Conservation (phyloP, 1,284 basidiomycete species). For the Termitomyces sp. region DNA sequence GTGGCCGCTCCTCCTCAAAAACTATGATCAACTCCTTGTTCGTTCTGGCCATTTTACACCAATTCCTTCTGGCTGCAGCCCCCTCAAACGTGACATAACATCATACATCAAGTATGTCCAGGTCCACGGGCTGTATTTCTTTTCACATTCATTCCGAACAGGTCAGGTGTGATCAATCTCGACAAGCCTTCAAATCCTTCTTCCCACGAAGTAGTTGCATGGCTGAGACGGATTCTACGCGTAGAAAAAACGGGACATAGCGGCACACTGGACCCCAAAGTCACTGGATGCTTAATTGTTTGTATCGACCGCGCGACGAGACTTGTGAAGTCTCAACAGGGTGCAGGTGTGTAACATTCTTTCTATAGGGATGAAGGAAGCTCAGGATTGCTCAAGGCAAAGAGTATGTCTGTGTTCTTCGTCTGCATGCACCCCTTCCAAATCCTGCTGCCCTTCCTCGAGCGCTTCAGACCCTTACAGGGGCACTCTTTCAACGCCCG, state of each 20-base stretch:
- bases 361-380: constrained; percentile 10
- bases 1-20: constrained; percentile 98
- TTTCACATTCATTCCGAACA: constrained; percentile 26
- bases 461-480: constrained; percentile 94
- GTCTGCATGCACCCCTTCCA: constrained; percentile 81
- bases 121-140: constrained; percentile 1
- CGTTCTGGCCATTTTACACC: constrained; percentile 98
- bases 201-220: constrained; percentile 99
- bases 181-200: constrained; percentile 99
- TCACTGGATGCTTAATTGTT: constrained; percentile 97
- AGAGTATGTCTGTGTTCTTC: constrained; percentile 96
- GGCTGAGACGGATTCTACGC: constrained; percentile 93
- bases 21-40: constrained; percentile 95
- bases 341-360: constrained; percentile 61
- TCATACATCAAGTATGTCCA: constrained; percentile 80
- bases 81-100: constrained; percentile 88
- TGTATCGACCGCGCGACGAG: constrained; percentile 99
- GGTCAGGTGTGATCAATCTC: constrained; percentile 97
- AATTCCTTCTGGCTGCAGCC: constrained; percentile 87
- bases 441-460: constrained; percentile 86
- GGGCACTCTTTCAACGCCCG: constrained; percentile 98
- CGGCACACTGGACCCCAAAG: constrained; percentile 97
- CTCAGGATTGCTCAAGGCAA: constrained; percentile 59
- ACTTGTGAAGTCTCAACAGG: constrained; percentile 98
- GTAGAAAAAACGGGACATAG: constrained; percentile 99